Percentiles rank a stretch among this genome's conserved stretches.
Conservation (phyloP, 2,329 filamentous ascomycete genomes). For the Apiospora malaysiana region DNA sequence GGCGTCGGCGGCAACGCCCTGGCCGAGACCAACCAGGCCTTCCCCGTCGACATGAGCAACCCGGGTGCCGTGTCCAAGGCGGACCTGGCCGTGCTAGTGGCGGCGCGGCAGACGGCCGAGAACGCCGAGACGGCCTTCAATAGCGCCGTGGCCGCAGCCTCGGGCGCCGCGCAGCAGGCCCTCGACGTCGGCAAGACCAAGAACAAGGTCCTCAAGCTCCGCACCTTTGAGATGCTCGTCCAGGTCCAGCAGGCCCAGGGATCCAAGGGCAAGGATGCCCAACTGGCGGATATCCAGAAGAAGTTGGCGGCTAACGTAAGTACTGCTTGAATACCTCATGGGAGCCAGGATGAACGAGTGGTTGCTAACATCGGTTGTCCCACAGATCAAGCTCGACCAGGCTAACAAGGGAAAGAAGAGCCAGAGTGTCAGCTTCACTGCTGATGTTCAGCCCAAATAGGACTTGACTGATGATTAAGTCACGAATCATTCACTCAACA, state of each 20-base stretch:
- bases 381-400: slow-evolving; percentile 20
- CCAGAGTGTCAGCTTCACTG: slow-evolving; percentile 25
- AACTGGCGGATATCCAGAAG: slow-evolving; percentile 24
- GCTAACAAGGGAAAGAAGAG: slow-evolving; percentile 21
- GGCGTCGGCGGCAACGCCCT: slow-evolving; percentile 26
- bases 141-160: slow-evolving; percentile 21
- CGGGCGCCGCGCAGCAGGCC: slow-evolving; percentile 1
- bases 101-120: slow-evolving; percentile 25
- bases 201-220: slow-evolving; percentile 28
- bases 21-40: slow-evolving; percentile 23
- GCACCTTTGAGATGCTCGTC: slow-evolving; percentile 24
- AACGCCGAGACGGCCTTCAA: slow-evolving; percentile 26
- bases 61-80: slow-evolving; percentile 23
- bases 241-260: slow-evolving; percentile 24
- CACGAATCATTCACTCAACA: not conserved
- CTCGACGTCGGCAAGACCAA: slow-evolving; percentile 26
- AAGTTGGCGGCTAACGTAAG: slow-evolving; percentile 24
- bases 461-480: no score
- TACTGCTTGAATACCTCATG: not conserved
- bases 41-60: slow-evolving; percentile 24
- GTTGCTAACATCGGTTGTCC: not conserved
- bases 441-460: slow-evolving; percentile 20
- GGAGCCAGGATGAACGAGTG: not conserved
- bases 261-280: slow-evolving; percentile 21
- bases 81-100: slow-evolving; percentile 24